These are phyloP conservation scores for Fennellomyces sp. DNA, from an alignment of 371 early-diverging fungal genomes.

Conservation along the genomic window DNA sequence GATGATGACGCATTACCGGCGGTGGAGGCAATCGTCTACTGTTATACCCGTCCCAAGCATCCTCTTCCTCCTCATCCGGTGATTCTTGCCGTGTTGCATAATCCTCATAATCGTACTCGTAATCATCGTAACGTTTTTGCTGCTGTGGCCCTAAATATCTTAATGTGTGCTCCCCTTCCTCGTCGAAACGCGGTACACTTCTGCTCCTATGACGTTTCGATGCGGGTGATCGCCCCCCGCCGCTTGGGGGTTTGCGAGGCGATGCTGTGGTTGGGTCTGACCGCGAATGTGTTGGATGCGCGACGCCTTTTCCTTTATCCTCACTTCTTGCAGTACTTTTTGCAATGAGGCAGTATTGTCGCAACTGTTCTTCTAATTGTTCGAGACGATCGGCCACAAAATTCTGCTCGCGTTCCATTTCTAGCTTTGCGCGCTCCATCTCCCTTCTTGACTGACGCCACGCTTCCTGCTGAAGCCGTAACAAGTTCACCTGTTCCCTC, in stretches of 20 bases:
- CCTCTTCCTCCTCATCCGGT: not conserved
- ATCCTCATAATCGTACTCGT: not conserved
- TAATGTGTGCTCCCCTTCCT: not conserved
- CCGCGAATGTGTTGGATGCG: not conserved
- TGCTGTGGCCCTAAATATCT: not conserved
- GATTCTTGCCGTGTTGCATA: not conserved
- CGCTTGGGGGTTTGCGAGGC: not conserved
- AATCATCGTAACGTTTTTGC: not conserved
- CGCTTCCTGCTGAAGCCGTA: not conserved
- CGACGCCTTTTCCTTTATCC: not conserved
- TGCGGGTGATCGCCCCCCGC: slow-evolving; percentile 1
- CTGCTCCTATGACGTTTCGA: slow-evolving; percentile 1
- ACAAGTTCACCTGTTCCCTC: not conserved
- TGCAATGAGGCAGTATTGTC: not conserved
- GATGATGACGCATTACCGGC: not conserved
- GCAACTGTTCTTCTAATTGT: not conserved
- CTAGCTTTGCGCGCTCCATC: not conserved
- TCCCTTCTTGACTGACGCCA: not conserved
- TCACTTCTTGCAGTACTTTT: not conserved
- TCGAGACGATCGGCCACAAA: not conserved
- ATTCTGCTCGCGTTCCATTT: not conserved
- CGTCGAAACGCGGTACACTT: not conserved
- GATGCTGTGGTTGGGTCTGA: slow-evolving; percentile 4
- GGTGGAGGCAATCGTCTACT: slow-evolving; percentile 1
- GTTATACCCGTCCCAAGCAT: not conserved